Evolutionary conservation across 2,329 filamentous ascomycete species (phyloP).

Genomic region (Plectosphaerella plurivora): DNA sequence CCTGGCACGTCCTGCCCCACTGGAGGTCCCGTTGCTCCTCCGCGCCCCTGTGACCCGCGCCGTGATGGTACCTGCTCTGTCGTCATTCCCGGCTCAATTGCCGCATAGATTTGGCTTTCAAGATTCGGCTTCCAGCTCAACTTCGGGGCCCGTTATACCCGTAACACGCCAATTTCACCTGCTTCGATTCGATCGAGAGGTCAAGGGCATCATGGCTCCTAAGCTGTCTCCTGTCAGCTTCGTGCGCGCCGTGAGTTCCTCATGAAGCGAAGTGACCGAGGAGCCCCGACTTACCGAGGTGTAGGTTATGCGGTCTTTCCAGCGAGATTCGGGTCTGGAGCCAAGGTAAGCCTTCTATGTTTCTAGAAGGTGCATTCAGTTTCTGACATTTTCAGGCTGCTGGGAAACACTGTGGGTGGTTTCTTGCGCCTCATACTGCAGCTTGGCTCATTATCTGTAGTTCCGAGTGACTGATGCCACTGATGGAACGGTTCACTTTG

Average conservation of each 20-base stretch:
- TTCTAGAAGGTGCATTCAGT: not conserved
- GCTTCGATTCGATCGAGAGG: too few relatives aligned
- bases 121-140: not conserved
- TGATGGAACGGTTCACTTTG: conserved; percentile 68
- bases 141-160: not conserved
- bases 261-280: not conserved
- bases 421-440: not conserved
- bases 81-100: not conserved
- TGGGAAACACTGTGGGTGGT: conserved; percentile 34
- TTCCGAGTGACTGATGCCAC: conserved; percentile 62
- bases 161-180: too few relatives aligned
- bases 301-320: conserved; percentile 82
- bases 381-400: conserved; percentile 22
- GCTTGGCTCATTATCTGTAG: conserved; percentile 30
- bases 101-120: not conserved
- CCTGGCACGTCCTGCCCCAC: too few relatives aligned
- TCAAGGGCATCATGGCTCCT: conserved; percentile 5
- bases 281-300: not conserved
- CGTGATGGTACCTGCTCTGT: not conserved
- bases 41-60: too few relatives aligned
- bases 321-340: conserved; percentile 80
- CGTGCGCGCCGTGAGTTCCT: conserved; percentile 52
- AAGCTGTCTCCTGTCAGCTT: conserved; percentile 14
- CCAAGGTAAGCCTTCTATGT: conserved; percentile 60
- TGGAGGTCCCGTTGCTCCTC: too few relatives aligned